Evolutionary conservation across 140 eudicot genomes (phyloP).

Genomic region (Eryngium alpinum): DNA sequence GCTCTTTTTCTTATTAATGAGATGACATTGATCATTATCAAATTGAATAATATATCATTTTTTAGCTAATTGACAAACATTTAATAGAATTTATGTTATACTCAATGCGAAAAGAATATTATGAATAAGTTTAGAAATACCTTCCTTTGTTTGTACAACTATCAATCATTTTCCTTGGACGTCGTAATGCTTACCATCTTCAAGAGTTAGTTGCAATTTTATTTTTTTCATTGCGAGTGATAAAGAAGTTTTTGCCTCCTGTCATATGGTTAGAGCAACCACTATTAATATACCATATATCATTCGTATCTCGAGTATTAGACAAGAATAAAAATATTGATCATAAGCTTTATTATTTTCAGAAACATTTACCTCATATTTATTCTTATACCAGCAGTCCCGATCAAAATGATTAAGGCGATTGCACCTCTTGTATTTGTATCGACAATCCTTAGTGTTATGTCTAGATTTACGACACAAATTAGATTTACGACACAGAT

Average conservation of each 20-base stretch:
- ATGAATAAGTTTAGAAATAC: background rate
- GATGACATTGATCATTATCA: background rate
- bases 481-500: background rate
- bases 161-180: background rate
- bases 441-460: background rate
- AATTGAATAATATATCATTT: background rate
- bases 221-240: background rate
- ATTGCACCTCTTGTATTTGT: background rate
- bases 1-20: background rate
- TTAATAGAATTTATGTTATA: background rate
- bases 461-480: background rate
- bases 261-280: background rate
- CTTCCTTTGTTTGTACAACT: background rate
- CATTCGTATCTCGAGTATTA: background rate
- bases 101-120: background rate
- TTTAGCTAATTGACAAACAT: background rate
- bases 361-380: background rate
- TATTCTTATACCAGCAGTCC: background rate
- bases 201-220: background rate
- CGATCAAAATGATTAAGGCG: background rate
- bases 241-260: background rate
- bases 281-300: background rate
- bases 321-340: background rate
- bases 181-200: background rate
- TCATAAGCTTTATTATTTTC: background rate